Base-by-base conservation (phyloP, 2,329 filamentous ascomycete genomes). In the Didymellaceae sp. region DNA sequence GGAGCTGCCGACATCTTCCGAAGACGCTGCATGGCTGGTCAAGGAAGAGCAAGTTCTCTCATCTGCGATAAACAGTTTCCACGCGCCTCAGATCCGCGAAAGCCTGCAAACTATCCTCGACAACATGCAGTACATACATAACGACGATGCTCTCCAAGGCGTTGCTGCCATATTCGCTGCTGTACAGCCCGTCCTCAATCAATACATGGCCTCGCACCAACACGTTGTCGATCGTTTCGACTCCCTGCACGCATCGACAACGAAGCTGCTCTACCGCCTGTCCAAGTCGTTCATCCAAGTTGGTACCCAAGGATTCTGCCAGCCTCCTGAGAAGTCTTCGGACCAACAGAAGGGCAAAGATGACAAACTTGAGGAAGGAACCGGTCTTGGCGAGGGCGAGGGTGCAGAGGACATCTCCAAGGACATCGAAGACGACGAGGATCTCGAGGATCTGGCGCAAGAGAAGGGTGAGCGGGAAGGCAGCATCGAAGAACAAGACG, bases 351-450 rank as follows among this genome's bases (percentile, higher is more conserved):
- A 85, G 41, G 85, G 84, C 16, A 83, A 89, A 52, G 82, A 84
- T 18, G 90, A 92, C 10, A 89, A 96, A 62, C 79, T 97, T 22
- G 93, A 99, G 73, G 86, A 86, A 28, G 95, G 95, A 13, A 97
- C 92, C 9, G 95, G 94, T 25, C 85, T 99, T 18, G 95, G 94
- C 16, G 94, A 97, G 35, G 95, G 94, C 9, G 90, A 97, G 72
- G 95, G 93, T 14, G 92, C 89, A 4, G 92, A 99, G 69, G 93
- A 99, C 72, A 97, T 99, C 58, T 97, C 92, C 74, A 97, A 99
- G 70, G 94, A 99, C 66, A 88, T 99, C 37, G 86, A 90, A 57
- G 88, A 93, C 13, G 93, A 99, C 54, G 94, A 99, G 71, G 92
- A 99, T 68, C 77, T 99, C 4, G 86, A 89, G 0, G 94, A 99